Percentiles rank a stretch among this genome's conserved stretches.
These are phyloP conservation scores for Sphagnurus paluster DNA, from an alignment of 1,284 basidiomycete species.

Conservation along the genomic window DNA sequence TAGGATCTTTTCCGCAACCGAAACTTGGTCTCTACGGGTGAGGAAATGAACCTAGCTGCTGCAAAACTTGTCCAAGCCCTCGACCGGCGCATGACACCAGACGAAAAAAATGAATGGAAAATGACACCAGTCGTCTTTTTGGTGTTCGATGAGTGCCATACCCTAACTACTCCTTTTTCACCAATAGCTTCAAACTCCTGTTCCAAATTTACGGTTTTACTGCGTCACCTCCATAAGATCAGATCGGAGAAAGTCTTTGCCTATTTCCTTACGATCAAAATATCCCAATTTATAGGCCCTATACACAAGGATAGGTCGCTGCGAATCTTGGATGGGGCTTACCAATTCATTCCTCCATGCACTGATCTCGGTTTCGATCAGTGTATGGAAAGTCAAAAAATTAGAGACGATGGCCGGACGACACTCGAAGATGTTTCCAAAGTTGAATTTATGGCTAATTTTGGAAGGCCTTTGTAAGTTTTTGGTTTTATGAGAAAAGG, in stretches of 20 bases:
- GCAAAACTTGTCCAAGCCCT: no score
- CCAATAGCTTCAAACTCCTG: no score
- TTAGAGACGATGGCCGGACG: no score
- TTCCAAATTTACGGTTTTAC: background rate
- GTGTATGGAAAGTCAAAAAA: slow-evolving; percentile 6
- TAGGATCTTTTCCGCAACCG: no score
- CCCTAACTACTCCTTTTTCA: background rate
- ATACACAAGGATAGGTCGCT: slow-evolving; percentile 4
- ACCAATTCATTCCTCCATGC: slow-evolving; percentile 15
- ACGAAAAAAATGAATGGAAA: no score
- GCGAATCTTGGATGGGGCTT: background rate
- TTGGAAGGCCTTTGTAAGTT: slow-evolving; percentile 23
- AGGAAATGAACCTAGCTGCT: no score
- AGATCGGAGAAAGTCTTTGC: slow-evolving; percentile 13
- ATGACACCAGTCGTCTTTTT: background rate
- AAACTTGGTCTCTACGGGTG: no score
- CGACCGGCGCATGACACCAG: no score
- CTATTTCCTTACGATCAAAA: slow-evolving; percentile 24
- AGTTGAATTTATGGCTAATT: slow-evolving; percentile 16
- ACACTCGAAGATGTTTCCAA: slow-evolving; percentile 9
- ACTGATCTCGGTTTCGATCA: slow-evolving; percentile 21
- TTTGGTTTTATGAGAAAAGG: no score
- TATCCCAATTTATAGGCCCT: slow-evolving; percentile 12
- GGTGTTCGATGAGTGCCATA: slow-evolving; percentile 2
- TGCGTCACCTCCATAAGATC: background rate